A percentile compares a stretch with the other conserved stretches of the same genome.
phyloP scores from a whole-genome alignment of 225 moss, liverwort and hornwort genomes.

The Takakia lepidozioides region DNA sequence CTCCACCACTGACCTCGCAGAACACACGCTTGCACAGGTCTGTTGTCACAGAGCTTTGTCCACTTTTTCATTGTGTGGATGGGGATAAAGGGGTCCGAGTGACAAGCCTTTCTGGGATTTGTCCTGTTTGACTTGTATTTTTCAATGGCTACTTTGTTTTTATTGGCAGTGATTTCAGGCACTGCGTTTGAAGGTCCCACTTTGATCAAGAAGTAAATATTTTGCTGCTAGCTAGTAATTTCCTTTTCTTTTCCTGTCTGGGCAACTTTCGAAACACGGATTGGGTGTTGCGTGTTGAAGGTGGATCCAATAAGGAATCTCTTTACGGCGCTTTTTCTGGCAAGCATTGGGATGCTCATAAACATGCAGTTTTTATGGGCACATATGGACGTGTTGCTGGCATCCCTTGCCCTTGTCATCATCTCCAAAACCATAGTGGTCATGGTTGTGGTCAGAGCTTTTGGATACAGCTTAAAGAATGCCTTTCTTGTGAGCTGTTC shows the following conservation, averaged over 20 bases:
- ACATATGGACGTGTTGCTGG: constrained; percentile 96
- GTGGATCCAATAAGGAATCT: constrained; percentile 96
- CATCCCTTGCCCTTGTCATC: constrained; percentile 90
- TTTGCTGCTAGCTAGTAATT: too few relatives aligned
- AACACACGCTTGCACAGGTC: constrained; percentile 94
- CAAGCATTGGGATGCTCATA: constrained; percentile 98
- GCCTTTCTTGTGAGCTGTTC: constrained; percentile 67
- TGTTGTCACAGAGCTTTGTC: background rate
- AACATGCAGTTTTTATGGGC: constrained; percentile 92
- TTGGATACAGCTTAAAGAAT: constrained; percentile 74
- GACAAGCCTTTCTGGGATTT: background rate
- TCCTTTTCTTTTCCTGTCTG: background rate
- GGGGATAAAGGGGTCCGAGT: background rate
- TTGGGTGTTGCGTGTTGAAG: constrained; percentile 16
- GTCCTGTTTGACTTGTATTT: too few relatives aligned
- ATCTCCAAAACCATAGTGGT: constrained; percentile 83
- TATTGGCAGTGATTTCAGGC: too few relatives aligned
- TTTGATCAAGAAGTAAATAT: too few relatives aligned
- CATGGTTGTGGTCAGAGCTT: constrained; percentile 66
- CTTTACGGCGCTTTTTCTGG: constrained; percentile 83
- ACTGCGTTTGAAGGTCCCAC: too few relatives aligned
- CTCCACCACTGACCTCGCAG: constrained; percentile 83
- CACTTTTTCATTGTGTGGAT: too few relatives aligned
- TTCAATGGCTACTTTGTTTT: too few relatives aligned
- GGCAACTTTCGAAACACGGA: too few relatives aligned